A percentile compares a stretch with the other conserved stretches of the same genome.
phyloP scores from a whole-genome alignment of 805 yeast species.

The Pichia nanzhaoensis region DNA sequence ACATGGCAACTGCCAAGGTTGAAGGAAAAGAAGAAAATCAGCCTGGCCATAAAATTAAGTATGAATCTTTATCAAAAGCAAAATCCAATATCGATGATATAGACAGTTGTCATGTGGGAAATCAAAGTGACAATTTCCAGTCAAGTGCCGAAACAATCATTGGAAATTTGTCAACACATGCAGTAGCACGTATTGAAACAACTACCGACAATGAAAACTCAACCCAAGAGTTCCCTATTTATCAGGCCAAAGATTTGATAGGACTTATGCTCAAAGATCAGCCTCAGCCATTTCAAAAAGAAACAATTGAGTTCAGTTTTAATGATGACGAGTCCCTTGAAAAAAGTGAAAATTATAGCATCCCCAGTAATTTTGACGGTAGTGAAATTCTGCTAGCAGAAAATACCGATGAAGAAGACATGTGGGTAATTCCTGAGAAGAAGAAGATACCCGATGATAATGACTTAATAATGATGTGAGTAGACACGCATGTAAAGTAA shows the following conservation, averaged over 20 bases:
- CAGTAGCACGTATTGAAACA: no score
- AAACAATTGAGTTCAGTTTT: background rate
- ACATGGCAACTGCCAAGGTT: background rate
- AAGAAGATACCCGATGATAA: no score
- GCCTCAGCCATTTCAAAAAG: background rate
- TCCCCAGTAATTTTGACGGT: slow-evolving; percentile 2
- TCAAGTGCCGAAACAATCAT: no score
- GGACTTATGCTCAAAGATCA: background rate
- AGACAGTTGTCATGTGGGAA: no score
- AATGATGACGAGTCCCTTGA: background rate
- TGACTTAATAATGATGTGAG: background rate
- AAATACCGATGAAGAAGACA: slow-evolving; percentile 6
- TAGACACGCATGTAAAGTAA: no score
- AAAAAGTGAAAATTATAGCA: background rate
- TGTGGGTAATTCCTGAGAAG: slow-evolving; percentile 3
- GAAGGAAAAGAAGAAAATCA: background rate
- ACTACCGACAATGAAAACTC: no score
- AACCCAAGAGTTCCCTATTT: no score
- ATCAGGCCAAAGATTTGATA: no score
- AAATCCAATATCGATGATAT: no score
- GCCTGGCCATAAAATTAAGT: background rate
- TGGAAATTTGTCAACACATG: no score
- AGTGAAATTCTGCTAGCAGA: slow-evolving; percentile 5
- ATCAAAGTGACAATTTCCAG: no score
- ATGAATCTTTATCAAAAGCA: no score